Evolutionary conservation across 108 stramenopile genomes (phyloP).

Genomic region (Nitzschia palea): DNA sequence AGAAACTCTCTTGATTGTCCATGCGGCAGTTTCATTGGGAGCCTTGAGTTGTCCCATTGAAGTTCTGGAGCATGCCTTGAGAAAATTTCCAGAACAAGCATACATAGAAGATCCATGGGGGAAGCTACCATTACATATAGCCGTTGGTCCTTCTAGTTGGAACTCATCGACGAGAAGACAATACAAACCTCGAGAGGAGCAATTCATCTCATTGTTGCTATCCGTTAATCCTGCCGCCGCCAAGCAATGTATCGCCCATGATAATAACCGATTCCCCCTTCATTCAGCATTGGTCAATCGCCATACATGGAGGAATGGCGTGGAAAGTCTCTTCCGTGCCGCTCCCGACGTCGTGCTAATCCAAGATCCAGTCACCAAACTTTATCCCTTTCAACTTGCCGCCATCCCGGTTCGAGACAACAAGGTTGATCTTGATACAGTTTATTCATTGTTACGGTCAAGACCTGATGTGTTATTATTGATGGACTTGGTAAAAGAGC

Average conservation of each 20-base stretch:
- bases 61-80: constrained; percentile 14
- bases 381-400: constrained; percentile 56
- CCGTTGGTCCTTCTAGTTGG: constrained; percentile 20
- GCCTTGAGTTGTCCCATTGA: constrained; percentile 20
- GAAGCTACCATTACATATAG: constrained; percentile 32
- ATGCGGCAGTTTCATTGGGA: constrained; percentile 42
- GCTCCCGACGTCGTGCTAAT: constrained; percentile 19
- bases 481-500: background rate
- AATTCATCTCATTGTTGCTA: constrained; percentile 23
- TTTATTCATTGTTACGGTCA: constrained; percentile 17
- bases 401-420: constrained; percentile 19
- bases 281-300: constrained; percentile 36
- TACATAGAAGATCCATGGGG: constrained; percentile 9
- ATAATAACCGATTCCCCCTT: constrained; percentile 34
- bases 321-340: constrained; percentile 25
- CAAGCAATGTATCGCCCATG: background rate
- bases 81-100: constrained; percentile 20
- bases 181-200: constrained; percentile 22
- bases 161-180: constrained; percentile 6
- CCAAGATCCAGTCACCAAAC: constrained; percentile 36
- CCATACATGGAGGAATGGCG: constrained; percentile 32
- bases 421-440: constrained; percentile 28
- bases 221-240: constrained; percentile 13
- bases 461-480: constrained; percentile 20
- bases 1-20: constrained; percentile 17